Evolutionary conservation across 352 stramenopile genomes (phyloP).

Genomic region (Aphanomyces invadans): DNA sequence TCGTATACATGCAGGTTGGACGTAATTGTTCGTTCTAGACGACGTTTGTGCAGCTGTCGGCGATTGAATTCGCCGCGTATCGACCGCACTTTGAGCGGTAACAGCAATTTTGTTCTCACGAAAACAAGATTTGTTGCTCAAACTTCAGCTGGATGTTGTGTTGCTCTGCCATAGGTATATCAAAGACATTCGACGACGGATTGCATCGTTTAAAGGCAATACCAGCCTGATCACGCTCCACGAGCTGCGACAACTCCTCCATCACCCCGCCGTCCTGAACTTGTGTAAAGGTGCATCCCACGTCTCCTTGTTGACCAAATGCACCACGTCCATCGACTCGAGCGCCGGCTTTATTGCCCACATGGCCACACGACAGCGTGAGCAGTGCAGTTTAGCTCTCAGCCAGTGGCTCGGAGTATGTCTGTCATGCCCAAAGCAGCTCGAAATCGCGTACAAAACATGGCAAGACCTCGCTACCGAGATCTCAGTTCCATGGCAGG

Average conservation of each 20-base stretch:
- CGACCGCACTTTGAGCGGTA: conserved; percentile 18
- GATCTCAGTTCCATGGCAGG: neutral
- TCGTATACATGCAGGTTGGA: neutral
- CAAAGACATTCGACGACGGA: conserved; percentile 10
- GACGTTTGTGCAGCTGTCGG: conserved; percentile 17
- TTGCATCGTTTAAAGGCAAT: neutral
- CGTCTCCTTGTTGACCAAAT: conserved; percentile 6
- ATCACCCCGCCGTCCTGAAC: conserved; percentile 8
- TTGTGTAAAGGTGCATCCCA: conserved; percentile 23
- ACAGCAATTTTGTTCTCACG: too few species aligned
- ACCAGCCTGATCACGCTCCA: neutral
- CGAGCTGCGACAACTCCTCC: neutral
- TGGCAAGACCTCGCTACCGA: neutral
- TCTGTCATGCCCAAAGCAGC: neutral
- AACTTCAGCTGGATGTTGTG: too few species aligned
- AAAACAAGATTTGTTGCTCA: too few species aligned
- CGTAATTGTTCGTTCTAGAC: neutral
- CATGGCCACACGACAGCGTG: neutral
- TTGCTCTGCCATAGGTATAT: neutral
- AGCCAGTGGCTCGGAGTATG: neutral
- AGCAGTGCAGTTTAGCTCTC: neutral
- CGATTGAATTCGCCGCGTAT: conserved; percentile 23
- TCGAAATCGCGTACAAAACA: neutral
- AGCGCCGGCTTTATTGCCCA: neutral
- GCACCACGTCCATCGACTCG: neutral